Conservation (phyloP, 371 early-diverging fungal genomes). For the Mucor velutinosus region DNA sequence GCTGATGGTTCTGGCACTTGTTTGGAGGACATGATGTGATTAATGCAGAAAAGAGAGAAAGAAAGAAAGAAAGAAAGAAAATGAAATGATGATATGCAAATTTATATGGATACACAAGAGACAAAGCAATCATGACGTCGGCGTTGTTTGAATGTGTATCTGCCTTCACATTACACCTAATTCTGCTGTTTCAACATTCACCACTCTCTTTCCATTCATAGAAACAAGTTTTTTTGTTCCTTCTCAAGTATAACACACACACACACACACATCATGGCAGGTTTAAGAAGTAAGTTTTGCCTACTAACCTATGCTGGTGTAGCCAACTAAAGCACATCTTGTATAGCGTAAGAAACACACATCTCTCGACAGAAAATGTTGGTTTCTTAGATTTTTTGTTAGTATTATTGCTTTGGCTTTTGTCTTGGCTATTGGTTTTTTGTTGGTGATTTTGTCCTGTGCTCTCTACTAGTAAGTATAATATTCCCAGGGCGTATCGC, state of each 20-base stretch:
- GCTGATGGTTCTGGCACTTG: not conserved
- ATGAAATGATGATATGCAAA: not conserved
- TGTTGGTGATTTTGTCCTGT: conserved; percentile 91
- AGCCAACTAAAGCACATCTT: not conserved
- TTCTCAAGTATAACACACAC: too few relatives aligned
- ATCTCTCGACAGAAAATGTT: not conserved
- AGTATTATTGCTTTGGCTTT: conserved; percentile 84
- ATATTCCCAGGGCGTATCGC: not conserved
- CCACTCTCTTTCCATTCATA: not conserved
- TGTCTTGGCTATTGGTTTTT: conserved; percentile 86
- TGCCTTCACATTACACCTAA: not conserved
- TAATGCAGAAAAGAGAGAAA: not conserved
- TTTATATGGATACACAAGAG: not conserved
- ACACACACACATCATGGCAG: conserved; percentile 17
- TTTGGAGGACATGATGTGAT: not conserved
- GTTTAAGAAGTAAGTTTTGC: conserved; percentile 24
- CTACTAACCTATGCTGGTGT: not conserved
- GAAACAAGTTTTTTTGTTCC: not conserved
- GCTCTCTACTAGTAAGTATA: conserved; percentile 78
- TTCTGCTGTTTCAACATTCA: not conserved
- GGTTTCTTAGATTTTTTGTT: not conserved
- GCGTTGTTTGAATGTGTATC: not conserved
- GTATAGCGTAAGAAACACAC: conserved; percentile 8
- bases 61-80: not conserved
- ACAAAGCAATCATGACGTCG: not conserved